A percentile compares a stretch with the other conserved stretches of the same genome.
phyloP scores from a whole-genome alignment of 2,329 filamentous ascomycete species.

The Xylariaceae sp. region DNA sequence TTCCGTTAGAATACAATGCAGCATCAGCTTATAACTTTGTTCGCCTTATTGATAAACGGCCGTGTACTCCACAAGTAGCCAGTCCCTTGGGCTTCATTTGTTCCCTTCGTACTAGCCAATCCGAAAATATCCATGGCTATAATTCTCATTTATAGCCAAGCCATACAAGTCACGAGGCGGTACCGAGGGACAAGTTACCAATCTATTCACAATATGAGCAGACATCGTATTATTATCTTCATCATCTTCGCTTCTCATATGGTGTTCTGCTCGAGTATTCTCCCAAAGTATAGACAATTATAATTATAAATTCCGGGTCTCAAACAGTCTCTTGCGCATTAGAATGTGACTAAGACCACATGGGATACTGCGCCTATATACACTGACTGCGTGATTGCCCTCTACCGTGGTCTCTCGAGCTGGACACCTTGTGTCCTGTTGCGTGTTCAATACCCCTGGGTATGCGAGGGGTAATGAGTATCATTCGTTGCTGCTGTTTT shows the following conservation, averaged over 20 bases:
- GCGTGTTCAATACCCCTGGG: not conserved
- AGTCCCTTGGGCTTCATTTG: too few species aligned
- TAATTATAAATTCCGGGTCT: slow-evolving; percentile 27
- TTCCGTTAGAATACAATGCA: too few species aligned
- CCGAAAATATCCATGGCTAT: too few species aligned
- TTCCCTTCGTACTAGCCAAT: too few species aligned
- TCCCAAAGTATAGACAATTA: slow-evolving; percentile 33
- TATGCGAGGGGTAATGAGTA: not conserved
- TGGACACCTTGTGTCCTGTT: slow-evolving; percentile 10
- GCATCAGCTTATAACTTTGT: too few species aligned
- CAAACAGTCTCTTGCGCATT: not conserved
- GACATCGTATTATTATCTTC: not conserved
- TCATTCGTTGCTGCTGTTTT: slow-evolving; percentile 11
- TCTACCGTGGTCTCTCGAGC: not conserved
- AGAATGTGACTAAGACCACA: slow-evolving; percentile 12
- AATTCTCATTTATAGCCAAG: too few species aligned
- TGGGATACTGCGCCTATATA: slow-evolving; percentile 26
- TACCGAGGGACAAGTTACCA: too few species aligned
- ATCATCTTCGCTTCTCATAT: not conserved
- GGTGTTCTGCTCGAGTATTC: not conserved
- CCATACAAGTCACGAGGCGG: too few species aligned
- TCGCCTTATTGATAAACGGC: too few species aligned
- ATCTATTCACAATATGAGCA: too few species aligned
- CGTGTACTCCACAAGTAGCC: too few species aligned
- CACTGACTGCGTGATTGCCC: not conserved